phyloP scores from a whole-genome alignment of 495 filamentous ascomycete genomes.

The Neurospora sp. region DNA sequence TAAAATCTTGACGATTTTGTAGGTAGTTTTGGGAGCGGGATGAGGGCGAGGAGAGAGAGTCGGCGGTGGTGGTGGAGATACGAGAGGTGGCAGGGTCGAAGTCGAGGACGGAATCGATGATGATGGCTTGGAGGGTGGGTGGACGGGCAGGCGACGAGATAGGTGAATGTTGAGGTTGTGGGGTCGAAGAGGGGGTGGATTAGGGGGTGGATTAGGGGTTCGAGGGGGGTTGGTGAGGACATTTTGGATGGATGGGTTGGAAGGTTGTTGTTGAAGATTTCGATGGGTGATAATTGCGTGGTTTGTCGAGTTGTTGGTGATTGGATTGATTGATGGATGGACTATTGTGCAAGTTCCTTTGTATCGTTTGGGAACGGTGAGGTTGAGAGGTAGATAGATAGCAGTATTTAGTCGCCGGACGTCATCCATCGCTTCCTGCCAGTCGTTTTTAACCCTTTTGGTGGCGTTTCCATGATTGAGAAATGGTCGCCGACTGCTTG shows the following conservation, averaged over 20 bases:
- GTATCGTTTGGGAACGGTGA: too few species aligned
- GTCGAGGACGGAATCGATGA: constrained; percentile 54
- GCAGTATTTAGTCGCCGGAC: too few species aligned
- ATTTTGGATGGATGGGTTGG: too few species aligned
- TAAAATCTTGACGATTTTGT: constrained; percentile 38
- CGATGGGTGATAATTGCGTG: too few species aligned
- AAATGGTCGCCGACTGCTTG: neutral
- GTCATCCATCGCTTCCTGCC: too few species aligned
- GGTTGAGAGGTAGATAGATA: too few species aligned
- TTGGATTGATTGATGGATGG: too few species aligned
- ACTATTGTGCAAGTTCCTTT: too few species aligned
- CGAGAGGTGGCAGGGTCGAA: constrained; percentile 37
- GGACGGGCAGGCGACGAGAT: constrained; percentile 44
- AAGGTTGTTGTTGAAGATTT: too few species aligned
- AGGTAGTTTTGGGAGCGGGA: constrained; percentile 37
- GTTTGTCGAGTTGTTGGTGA: too few species aligned
- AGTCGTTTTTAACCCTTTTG: too few species aligned
- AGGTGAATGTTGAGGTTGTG: constrained; percentile 48
- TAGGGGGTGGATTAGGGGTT: constrained; percentile 17
- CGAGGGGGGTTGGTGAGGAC: neutral
- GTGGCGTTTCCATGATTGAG: neutral
- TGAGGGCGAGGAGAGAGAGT: constrained; percentile 36
- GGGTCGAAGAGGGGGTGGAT: constrained; percentile 32
- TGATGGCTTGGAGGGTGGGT: constrained; percentile 37
- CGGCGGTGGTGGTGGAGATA: constrained; percentile 40